Conservation (phyloP, 441 rosid genomes). For the Mallotus repandus region DNA sequence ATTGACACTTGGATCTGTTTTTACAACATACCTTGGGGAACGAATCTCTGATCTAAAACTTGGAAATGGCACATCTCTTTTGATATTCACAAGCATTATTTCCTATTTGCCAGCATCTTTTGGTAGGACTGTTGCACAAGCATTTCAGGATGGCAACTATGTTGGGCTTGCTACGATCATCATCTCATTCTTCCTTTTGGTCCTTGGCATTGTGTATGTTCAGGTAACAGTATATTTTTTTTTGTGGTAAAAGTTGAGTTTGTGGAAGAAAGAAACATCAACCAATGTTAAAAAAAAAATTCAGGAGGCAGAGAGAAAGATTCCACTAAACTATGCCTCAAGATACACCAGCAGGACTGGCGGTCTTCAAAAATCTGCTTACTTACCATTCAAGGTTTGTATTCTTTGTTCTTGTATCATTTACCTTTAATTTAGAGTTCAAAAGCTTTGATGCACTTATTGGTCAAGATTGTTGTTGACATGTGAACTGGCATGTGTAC, state of each 20-base stretch:
- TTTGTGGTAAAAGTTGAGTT: slow-evolving; percentile 9
- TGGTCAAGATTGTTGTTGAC: too few relatives aligned
- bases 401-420: not conserved
- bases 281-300: slow-evolving; percentile 28
- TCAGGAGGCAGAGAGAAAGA: slow-evolving; percentile 99
- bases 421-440: too few relatives aligned
- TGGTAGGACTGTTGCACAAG: slow-evolving; percentile 83
- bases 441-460: too few relatives aligned
- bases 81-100: slow-evolving; percentile 93
- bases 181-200: slow-evolving; percentile 75
- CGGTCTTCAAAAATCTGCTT: slow-evolving; percentile 89
- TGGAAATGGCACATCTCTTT: slow-evolving; percentile 94
- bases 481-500: too few relatives aligned
- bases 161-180: slow-evolving; percentile 67
- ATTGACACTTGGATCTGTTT: slow-evolving; percentile 82
- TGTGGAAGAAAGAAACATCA: slow-evolving; percentile 28
- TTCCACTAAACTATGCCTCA: slow-evolving; percentile 94
- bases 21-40: slow-evolving; percentile 88
- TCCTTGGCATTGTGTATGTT: slow-evolving; percentile 90
- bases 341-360: slow-evolving; percentile 76
- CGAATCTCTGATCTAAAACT: slow-evolving; percentile 89
- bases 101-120: slow-evolving; percentile 98
- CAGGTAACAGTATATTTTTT: slow-evolving; percentile 58
- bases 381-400: slow-evolving; percentile 86
- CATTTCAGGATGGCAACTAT: slow-evolving; percentile 90